Conservation (phyloP, 768 basidiomycete species). For the Russula compacta region DNA sequence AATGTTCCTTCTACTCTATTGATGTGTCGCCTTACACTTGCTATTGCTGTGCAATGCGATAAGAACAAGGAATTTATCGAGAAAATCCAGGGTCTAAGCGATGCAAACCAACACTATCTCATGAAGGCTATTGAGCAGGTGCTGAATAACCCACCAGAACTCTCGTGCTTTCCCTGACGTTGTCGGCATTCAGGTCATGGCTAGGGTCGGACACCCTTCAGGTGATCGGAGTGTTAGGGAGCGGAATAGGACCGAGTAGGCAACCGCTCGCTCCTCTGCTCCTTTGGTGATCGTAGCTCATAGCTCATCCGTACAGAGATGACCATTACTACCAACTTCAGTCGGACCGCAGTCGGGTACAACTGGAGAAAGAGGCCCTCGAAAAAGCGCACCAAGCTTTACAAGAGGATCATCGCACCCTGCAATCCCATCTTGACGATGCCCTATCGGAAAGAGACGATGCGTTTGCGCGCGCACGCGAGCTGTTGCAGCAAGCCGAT, state of each 20-base stretch:
- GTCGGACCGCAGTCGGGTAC: conserved; percentile 65
- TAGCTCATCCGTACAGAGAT: conserved; percentile 41
- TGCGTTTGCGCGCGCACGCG: conserved; percentile 49
- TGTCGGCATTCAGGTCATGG: conserved; percentile 51
- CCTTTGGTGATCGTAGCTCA: neutral
- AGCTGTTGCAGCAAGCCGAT: conserved; percentile 51
- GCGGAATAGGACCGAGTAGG: conserved; percentile 71
- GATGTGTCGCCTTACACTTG: conserved; percentile 75
- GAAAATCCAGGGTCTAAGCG: conserved; percentile 76
- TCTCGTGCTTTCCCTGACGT: neutral
- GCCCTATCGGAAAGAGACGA: conserved; percentile 72
- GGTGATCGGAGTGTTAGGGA: conserved; percentile 44
- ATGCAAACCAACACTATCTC: conserved; percentile 76
- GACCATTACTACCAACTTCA: conserved; percentile 86
- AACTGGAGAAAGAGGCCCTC: conserved; percentile 78
- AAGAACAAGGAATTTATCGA: conserved; percentile 83
- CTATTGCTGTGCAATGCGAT: conserved; percentile 83
- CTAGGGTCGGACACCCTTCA: conserved; percentile 48
- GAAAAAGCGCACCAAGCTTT: conserved; percentile 73
- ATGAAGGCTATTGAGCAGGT: conserved; percentile 96
- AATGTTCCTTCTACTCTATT: conserved; percentile 55
- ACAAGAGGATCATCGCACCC: conserved; percentile 60
- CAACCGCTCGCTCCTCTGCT: conserved; percentile 14
- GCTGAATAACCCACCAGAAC: neutral
- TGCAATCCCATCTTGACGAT: conserved; percentile 77